Percentiles rank a stretch among this genome's conserved stretches.
phyloP scores from a whole-genome alignment of 1,139 yeast genomes.

The Candida buenavistaensis region DNA sequence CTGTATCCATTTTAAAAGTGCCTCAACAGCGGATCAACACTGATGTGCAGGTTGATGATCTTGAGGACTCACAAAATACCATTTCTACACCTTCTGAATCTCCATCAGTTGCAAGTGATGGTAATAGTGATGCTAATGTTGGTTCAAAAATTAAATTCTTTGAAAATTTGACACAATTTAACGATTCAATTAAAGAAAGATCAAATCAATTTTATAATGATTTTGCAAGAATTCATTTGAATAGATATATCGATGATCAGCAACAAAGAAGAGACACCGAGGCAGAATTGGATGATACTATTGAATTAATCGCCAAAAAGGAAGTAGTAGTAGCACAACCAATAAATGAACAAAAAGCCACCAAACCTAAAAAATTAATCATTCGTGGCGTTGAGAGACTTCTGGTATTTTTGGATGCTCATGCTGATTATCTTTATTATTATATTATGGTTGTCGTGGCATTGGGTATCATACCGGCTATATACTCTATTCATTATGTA shows the following conservation, averaged over 20 bases:
- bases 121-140: constrained; percentile 5
- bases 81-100: constrained; percentile 1
- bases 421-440: constrained; percentile 22
- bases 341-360: too few species aligned
- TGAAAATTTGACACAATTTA: constrained; percentile 26
- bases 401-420: constrained; percentile 17
- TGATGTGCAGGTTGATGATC: constrained; percentile 1
- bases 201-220: constrained; percentile 25
- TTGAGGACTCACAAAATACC: constrained; percentile 3
- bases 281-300: constrained; percentile 7
- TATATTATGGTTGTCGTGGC: constrained; percentile 14
- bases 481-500: constrained; percentile 6
- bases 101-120: not conserved
- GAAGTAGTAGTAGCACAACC: constrained; percentile 4
- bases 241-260: constrained; percentile 16
- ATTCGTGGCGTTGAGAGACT: constrained; percentile 10
- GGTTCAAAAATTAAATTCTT: constrained; percentile 24
- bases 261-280: constrained; percentile 6
- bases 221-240: constrained; percentile 19
- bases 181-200: constrained; percentile 26
- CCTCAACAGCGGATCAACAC: constrained; percentile 7
- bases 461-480: constrained; percentile 11
- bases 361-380: constrained; percentile 2
- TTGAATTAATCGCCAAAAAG: constrained; percentile 4
- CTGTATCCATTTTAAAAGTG: constrained; percentile 9